A percentile compares a stretch with the other conserved stretches of the same genome.
Conservation (phyloP, 169 alveolate genomes). For the Cytauxzoon felis region DNA sequence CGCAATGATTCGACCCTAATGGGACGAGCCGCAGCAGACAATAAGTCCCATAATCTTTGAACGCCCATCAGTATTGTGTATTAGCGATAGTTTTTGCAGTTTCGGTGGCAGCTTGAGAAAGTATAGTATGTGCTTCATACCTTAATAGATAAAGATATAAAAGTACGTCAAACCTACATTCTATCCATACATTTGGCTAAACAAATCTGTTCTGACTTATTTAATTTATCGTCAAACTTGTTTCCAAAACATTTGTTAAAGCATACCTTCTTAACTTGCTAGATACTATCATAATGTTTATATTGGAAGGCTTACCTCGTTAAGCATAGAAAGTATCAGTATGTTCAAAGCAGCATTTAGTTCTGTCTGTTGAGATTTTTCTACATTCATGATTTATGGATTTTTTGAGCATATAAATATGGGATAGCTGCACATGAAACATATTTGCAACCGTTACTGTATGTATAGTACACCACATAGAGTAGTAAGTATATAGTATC, state of each 20-base stretch:
- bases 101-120: slow-evolving; percentile 79
- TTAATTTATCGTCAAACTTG: slow-evolving; percentile 73
- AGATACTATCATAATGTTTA: not conserved
- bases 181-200: slow-evolving; percentile 87
- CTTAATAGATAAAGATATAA: slow-evolving; percentile 30
- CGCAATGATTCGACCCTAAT: slow-evolving; percentile 42
- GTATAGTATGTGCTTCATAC: slow-evolving; percentile 85
- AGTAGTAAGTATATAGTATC: no score
- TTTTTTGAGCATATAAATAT: no score
- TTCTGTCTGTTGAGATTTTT: slow-evolving; percentile 27
- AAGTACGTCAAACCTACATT: slow-evolving; percentile 62
- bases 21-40: slow-evolving; percentile 58
- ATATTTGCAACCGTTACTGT: no score
- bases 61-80: slow-evolving; percentile 53
- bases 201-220: slow-evolving; percentile 78
- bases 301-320: slow-evolving; percentile 36
- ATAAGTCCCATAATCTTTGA: slow-evolving; percentile 56
- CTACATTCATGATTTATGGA: slow-evolving; percentile 23
- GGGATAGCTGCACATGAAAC: no score
- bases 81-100: slow-evolving; percentile 69
- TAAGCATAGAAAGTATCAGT: slow-evolving; percentile 59
- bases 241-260: slow-evolving; percentile 80
- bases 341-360: slow-evolving; percentile 57
- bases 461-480: no score
- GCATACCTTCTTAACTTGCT: slow-evolving; percentile 84